These are phyloP conservation scores for Scutellaria galericulata DNA, from an alignment of 257 asterid species.

Conservation along the genomic window DNA sequence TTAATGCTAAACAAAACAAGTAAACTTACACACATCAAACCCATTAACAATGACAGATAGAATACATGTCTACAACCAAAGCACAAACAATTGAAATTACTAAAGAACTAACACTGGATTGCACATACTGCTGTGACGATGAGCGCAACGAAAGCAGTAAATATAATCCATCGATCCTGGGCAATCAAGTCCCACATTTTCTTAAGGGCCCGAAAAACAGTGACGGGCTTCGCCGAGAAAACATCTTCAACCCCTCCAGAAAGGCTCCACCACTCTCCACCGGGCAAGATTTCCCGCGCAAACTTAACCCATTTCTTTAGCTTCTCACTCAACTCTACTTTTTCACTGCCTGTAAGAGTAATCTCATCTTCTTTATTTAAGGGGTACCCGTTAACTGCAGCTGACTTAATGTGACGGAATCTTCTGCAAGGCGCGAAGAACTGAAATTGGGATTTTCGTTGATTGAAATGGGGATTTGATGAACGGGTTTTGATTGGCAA, in stretches of 20 bases:
- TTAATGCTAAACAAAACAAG: neutral
- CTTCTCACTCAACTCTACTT: constrained; percentile 47
- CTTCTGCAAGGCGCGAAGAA: constrained; percentile 32
- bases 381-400: constrained; percentile 64
- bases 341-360: constrained; percentile 22
- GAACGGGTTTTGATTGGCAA: constrained; percentile 24
- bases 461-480: constrained; percentile 26
- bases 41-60: neutral
- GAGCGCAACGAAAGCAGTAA: constrained; percentile 76
- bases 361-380: constrained; percentile 36
- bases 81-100: constrained; percentile 18
- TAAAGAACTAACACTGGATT: neutral
- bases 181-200: constrained; percentile 89
- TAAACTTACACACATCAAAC: constrained; percentile 29
- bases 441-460: constrained; percentile 32
- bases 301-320: constrained; percentile 59
- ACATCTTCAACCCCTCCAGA: constrained; percentile 59
- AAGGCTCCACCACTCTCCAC: constrained; percentile 94
- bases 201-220: constrained; percentile 71
- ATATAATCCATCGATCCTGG: constrained; percentile 83
- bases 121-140: constrained; percentile 78
- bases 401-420: constrained; percentile 49
- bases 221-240: constrained; percentile 80
- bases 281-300: constrained; percentile 60
- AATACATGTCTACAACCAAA: neutral